Base-by-base conservation (phyloP, 805 yeast species). In the Spathaspora gorwiae region DNA sequence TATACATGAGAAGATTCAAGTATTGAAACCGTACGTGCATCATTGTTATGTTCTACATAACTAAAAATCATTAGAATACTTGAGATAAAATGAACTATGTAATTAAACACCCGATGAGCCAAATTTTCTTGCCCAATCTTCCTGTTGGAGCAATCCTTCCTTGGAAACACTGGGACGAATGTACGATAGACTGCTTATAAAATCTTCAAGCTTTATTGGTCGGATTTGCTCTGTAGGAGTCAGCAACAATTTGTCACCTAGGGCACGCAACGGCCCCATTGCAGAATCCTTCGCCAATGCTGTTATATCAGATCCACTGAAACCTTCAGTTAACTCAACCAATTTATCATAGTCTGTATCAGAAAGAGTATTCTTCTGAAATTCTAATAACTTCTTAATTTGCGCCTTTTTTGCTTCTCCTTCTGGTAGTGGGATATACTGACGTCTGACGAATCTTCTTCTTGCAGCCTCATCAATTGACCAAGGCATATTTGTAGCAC, bases 401-500 rank as follows among this genome's bases (percentile, higher is more conserved):
- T 92, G 97, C 4, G 78, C 77, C 42, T 73, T 66, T 46, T 98
- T 70, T 1, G 97, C 89, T 53, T 84, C 90, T 24, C 72, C 77
- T 59, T 90, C 98, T 0, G 99, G 98, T 39, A 94, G 70, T 4
- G 98, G 98, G 44, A 94, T 90, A 64, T 94, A 90, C 58, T 88
- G 95, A 42, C 97, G 73, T 56, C 95, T 79, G 6, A 88, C 95
- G 65, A 92, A 92, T 50, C 98, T 75, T 61, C 98, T 78, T 56
- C 97, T 73, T 0, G 98, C 97, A 2, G 97, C 97, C 58, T 94
- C 98, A 64, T 92, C 99, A 49, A 87, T 90, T 1, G 89, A 85
- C 99, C 99, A 92, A 0, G 99, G 99, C 49, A 92, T 62, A 61
- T 92, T 94, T 0, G 98, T 92, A 1, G 98, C 97, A 0, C 97